Percentiles rank a stretch among this genome's conserved stretches.
Conservation (phyloP, 139 green algal genomes). For the Asterochloris erici region DNA sequence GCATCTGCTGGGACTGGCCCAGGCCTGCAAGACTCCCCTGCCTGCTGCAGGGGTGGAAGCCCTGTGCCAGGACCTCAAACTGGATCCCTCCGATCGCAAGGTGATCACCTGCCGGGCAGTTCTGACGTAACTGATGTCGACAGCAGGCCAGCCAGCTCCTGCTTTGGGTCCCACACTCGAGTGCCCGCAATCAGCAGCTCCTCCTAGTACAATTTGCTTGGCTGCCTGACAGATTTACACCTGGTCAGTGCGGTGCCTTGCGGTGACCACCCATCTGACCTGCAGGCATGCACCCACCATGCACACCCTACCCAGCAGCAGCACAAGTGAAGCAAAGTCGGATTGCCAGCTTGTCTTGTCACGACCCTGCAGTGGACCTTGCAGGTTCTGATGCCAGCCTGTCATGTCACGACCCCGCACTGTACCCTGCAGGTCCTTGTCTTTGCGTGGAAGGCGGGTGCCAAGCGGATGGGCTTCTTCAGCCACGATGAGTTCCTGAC, state of each 20-base stretch:
- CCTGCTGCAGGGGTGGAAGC: constrained; percentile 44
- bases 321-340: not conserved
- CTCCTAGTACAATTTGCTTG: too few species aligned
- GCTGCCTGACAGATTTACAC: not conserved
- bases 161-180: too few species aligned
- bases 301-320: not conserved
- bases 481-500: constrained; percentile 30
- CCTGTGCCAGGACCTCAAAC: constrained; percentile 51
- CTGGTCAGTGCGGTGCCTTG: not conserved
- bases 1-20: not conserved
- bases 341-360: not conserved
- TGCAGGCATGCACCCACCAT: not conserved
- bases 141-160: too few species aligned
- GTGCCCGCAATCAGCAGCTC: too few species aligned
- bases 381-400: too few species aligned
- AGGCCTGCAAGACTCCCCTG: not conserved
- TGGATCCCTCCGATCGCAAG: constrained; percentile 43
- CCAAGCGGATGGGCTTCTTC: constrained; percentile 59
- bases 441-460: constrained; percentile 52
- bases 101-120: not conserved
- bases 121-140: too few species aligned
- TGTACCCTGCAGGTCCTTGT: constrained; percentile 37
- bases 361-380: too few species aligned
- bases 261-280: not conserved
- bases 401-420: not conserved